Percentiles rank a stretch among this genome's conserved stretches.
These are phyloP conservation scores for Sporothrix brunneoviolacea DNA, from an alignment of 2,329 filamentous ascomycete species.

Conservation along the genomic window DNA sequence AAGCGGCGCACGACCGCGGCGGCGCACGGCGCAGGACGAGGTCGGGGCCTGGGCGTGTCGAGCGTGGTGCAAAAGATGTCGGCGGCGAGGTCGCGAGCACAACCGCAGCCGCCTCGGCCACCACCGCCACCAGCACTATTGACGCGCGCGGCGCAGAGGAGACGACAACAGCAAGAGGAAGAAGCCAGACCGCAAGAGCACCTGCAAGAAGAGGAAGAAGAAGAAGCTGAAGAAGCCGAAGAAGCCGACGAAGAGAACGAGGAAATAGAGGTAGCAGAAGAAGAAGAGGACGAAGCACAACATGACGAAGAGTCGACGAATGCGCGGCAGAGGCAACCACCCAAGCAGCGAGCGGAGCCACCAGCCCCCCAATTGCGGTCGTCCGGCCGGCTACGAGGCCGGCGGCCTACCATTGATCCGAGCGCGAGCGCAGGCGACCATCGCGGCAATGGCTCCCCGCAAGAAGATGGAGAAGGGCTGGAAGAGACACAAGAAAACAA, in stretches of 20 bases:
- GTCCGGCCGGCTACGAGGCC: too few species aligned
- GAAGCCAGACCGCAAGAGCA: neutral
- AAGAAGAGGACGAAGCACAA: neutral
- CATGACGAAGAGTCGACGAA: neutral
- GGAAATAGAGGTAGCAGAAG: neutral
- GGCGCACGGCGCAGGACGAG: neutral
- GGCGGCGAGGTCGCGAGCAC: neutral
- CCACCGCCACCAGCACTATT: too few species aligned
- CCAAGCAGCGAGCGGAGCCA: neutral
- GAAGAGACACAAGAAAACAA: too few species aligned
- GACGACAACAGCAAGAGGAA: neutral
- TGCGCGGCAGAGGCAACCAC: neutral
- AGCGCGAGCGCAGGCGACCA: too few species aligned
- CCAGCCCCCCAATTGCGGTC: neutral
- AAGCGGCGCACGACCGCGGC: neutral
- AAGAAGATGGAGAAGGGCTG: too few species aligned
- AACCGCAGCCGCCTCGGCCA: neutral
- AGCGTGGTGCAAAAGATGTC: neutral
- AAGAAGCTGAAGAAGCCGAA: neutral
- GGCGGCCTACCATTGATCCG: too few species aligned
- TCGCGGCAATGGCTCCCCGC: too few species aligned
- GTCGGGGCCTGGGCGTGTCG: neutral
- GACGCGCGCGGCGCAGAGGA: too few species aligned
- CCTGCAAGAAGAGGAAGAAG: neutral
- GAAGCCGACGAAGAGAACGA: neutral